Base-by-base conservation (phyloP, 192 early-diverging fungal species). In the Coemansia sp. region DNA sequence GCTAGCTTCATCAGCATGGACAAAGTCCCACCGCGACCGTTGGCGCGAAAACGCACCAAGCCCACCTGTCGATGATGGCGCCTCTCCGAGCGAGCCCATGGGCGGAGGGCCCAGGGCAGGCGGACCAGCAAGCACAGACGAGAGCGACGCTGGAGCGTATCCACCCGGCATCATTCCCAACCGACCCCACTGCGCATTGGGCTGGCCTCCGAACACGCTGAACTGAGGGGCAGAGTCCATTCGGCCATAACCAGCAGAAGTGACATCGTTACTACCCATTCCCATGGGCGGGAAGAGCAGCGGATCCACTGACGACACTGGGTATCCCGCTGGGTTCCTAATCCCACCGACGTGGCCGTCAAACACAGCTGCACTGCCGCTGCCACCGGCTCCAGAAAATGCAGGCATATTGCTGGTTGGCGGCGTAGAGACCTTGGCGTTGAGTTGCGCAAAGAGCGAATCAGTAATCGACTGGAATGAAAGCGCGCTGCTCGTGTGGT, bases 401-500 rank as follows among this genome's bases (percentile, higher is more conserved):
- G 63, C 63, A 6, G 70, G 73, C 30, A 75, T 8, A 17, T 47
- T 55, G 52, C 40, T 61, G 60, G 19, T 67, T 10, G 66, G 38
- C 9, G 64, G 66, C 14, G 66, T 73, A 3, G 74, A 73, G 0
- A 82, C 79, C 67, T 76, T 76, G 61, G 79, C 79, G 39, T 82
- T 76, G 35, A 82, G 79, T 67, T 82, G 67, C 30, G 74, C 79
- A 71, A 76, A 76, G 35, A 82, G 71, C 28, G 79, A 82, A 62
- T 82, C 79, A 7, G 79, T 72, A 37, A 82, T 73, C 2, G 63
- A 69, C 68, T 82, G 74, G 78, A 81, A 81, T 44, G 78, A 73
- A n/a, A 64, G 66, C 2, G 78, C 78, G 44, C 78, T 75, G 68
- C 33, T 76, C 16, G 68, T 44, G 42, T 70, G 64, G 62, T 63